Base-by-base conservation (phyloP, 768 basidiomycete genomes). In the Suillus paluster region DNA sequence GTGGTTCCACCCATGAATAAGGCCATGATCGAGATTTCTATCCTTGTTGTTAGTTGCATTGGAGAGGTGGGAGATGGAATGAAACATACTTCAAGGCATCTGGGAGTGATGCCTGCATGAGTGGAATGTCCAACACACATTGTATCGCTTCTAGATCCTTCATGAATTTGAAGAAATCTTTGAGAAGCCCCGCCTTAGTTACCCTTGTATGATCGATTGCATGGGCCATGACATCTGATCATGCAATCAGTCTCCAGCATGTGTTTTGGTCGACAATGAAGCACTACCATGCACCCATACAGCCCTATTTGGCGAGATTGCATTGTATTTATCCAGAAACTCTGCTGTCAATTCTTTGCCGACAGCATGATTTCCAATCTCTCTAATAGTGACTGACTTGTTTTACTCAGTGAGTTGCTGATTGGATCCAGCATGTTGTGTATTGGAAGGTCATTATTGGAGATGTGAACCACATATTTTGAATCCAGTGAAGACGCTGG, bases 51-150 rank as follows among this genome's bases (percentile, higher is more conserved):
- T n/a, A 4, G 5, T 0, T 4, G 11, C 4, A 11, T 10, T 36
- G 9, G 8, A 8, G 2, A 1, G 0, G 2, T 44, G 11, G 11
- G 11, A 8, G 1, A n/a, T 11, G 10, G 36, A 12, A 3, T 9
- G n/a, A 4, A 0, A 44, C 42, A 21, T n/a, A 44, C 45, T 2
- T 45, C 6, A 45, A 7, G 2, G 5, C 5, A 14, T 45, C 45
- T 23, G 21, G 45, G 5, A 45, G 12, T 6, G 21, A 23, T 1
- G 9, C 6, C 12, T 45, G 45, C 1, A 12, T 21, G 11, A 45
- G 45, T 3, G 45, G 21, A 5, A 45, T 14, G 4, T 45, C 45
- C 3, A 45, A 23, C 1, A 45, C 6, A 14, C 45, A 45, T 14
- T 45, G 45, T 2, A 45, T 45, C 0, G 0, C 4, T 0, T 23